Evolutionary conservation across 1,284 basidiomycete genomes (phyloP), one percentile per base, ranked within the genome.

Genomic region (Apiotrichum brassicae): DNA sequence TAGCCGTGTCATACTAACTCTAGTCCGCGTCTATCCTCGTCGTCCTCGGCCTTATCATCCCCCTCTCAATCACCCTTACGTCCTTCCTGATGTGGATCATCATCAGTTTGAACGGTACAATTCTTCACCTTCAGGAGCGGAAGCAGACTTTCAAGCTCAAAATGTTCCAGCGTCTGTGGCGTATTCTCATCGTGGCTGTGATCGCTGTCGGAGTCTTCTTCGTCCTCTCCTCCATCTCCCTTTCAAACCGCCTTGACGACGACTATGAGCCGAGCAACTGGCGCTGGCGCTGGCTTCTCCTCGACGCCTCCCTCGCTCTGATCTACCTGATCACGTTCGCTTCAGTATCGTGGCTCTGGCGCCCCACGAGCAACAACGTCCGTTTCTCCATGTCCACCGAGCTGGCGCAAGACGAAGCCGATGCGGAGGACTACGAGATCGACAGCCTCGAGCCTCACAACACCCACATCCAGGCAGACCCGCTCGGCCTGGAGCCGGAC

Each of bases 31-130:
- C 86, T 12, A 83, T 86, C 0, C 73, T 89, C 42, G 68, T 88
- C 37, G 79, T 93, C 32, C 76, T 93, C 42, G 62, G 90, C 54
- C 87, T 93, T 68, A 87, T 97, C 59, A 85, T 97, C 62, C 94
- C 94, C 2, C 78, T 98, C 36, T 86, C 93, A 0, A 85, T 97
- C 70, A 94, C 93, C 0, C 78, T 98, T 30, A 95, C 92, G 42
- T 83, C 84, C 1, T 97, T 97, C 78, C 79, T 97, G 37, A 80
- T 94, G 63, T 97, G 94, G 94, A 97, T 92, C 52, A 82, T 92
- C 73, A 84, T 90, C 68, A 81, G 85, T n/a, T 76, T 92, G 48
- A 89, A 90, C 62, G 83, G 82, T 23, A 94, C 92, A 0, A 92
- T 94, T 66, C 73, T 80, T 7, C 86, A 94, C 67, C 81, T 97